A percentile compares a stretch with the other conserved stretches of the same genome.
phyloP scores from a whole-genome alignment of 306 rosid genomes.

The Albizia julibrissin region DNA sequence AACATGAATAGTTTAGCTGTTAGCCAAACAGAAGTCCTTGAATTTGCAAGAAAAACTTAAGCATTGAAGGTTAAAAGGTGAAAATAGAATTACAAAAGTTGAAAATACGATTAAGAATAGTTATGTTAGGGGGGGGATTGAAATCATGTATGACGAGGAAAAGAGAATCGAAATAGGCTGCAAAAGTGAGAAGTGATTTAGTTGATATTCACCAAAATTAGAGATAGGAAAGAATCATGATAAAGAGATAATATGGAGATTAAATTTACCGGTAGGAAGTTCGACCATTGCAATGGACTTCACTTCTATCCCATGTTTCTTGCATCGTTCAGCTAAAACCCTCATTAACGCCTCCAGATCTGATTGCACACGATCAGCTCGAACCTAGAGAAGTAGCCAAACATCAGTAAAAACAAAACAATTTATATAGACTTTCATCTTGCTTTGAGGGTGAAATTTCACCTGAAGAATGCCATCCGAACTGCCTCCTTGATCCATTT shows the following conservation, averaged over 20 bases:
- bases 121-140: constrained; percentile 1
- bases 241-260: constrained; percentile 23
- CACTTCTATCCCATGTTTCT: constrained; percentile 74
- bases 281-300: constrained; percentile 73
- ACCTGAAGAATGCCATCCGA: constrained; percentile 99
- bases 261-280: constrained; percentile 74
- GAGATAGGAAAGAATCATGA: not conserved
- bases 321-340: constrained; percentile 85
- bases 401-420: constrained; percentile 41
- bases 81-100: constrained; percentile 7
- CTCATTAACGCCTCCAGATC: constrained; percentile 80
- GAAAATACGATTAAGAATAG: constrained; percentile 5
- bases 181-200: constrained; percentile 21
- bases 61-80: constrained; percentile 22
- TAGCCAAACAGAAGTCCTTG: constrained; percentile 23
- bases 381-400: constrained; percentile 60
- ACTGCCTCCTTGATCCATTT: constrained; percentile 96
- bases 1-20: constrained; percentile 16
- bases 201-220: constrained; percentile 24
- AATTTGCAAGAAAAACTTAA: not conserved
- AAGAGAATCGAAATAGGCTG: constrained; percentile 1
- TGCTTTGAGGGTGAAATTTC: constrained; percentile 24
- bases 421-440: constrained; percentile 20
- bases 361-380: constrained; percentile 91
- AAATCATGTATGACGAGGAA: constrained; percentile 15